Evolutionary conservation across 495 filamentous ascomycete species (phyloP).

Genomic region (Hypoxylon crocopeplum): DNA sequence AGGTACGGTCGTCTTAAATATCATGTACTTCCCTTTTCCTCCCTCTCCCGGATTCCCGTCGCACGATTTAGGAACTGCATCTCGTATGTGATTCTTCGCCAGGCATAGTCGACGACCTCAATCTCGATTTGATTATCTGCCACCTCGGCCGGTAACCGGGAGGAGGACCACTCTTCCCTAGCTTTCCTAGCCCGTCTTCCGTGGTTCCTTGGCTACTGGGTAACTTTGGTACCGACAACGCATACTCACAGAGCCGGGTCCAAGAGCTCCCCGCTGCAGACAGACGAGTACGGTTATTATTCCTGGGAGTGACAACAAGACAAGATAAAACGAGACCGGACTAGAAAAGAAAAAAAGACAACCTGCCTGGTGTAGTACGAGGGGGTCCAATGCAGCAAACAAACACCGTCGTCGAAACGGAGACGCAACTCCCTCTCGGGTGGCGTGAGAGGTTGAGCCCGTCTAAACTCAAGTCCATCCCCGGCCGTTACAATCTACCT

Average conservation of each 20-base stretch:
- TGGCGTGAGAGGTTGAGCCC: slow-evolving; percentile 38
- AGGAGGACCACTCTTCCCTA: too few species aligned
- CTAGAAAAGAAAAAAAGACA: background rate
- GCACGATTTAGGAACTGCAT: slow-evolving; percentile 25
- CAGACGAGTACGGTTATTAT: background rate
- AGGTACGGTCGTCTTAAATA: slow-evolving; percentile 16
- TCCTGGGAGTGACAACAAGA: slow-evolving; percentile 1
- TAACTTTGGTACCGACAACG: slow-evolving; percentile 11
- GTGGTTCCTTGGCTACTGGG: slow-evolving; percentile 2
- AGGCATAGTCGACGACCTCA: slow-evolving; percentile 14
- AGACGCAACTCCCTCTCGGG: slow-evolving; percentile 28
- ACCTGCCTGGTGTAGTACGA: slow-evolving; percentile 4
- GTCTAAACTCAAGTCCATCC: slow-evolving; percentile 30
- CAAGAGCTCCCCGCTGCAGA: background rate
- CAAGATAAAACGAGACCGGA: slow-evolving; percentile 2
- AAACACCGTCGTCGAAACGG: slow-evolving; percentile 32
- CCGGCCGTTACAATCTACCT: slow-evolving; percentile 31
- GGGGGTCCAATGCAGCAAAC: slow-evolving; percentile 33
- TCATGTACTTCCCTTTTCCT: slow-evolving; percentile 33
- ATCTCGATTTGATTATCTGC: too few species aligned
- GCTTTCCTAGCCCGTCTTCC: too few species aligned
- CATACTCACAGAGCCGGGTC: background rate
- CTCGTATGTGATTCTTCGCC: slow-evolving; percentile 25
- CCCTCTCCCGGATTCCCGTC: slow-evolving; percentile 19
- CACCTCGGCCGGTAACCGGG: too few species aligned